These are phyloP conservation scores for Phoma herbarum DNA, from an alignment of 2,329 filamentous ascomycete species.

Conservation along the genomic window DNA sequence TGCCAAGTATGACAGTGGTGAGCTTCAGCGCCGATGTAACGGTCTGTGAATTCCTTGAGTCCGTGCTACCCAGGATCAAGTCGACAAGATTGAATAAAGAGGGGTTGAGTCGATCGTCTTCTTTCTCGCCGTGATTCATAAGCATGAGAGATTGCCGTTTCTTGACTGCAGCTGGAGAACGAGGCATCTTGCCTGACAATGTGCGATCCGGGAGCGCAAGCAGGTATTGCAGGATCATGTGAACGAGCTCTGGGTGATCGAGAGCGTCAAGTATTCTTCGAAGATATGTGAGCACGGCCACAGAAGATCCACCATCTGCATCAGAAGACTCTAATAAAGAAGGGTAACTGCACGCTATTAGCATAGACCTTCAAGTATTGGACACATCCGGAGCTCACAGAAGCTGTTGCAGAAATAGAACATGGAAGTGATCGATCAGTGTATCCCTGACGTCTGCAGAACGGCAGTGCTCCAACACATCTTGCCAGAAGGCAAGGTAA, in stretches of 20 bases:
- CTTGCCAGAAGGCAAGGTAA: constrained; percentile 96
- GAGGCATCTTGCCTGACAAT: constrained; percentile 46
- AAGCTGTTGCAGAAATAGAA: constrained; percentile 93
- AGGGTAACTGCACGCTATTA: constrained; percentile 72
- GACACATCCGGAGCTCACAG: constrained; percentile 65
- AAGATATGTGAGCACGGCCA: constrained; percentile 93
- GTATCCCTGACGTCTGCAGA: constrained; percentile 93
- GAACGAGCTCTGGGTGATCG: constrained; percentile 92
- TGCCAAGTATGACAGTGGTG: constrained; percentile 82
- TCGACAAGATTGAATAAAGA: constrained; percentile 93
- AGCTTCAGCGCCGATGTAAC: constrained; percentile 89
- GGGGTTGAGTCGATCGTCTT: constrained; percentile 79
- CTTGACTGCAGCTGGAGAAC: constrained; percentile 71
- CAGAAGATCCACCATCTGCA: constrained; percentile 93
- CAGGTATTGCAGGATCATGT: constrained; percentile 91
- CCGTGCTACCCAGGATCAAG: constrained; percentile 83
- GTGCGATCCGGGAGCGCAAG: constrained; percentile 75
- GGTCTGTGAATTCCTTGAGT: constrained; percentile 86
- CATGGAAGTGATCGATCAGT: constrained; percentile 93
- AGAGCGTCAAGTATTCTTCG: constrained; percentile 89
- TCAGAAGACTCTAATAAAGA: constrained; percentile 96
- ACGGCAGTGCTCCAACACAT: constrained; percentile 93
- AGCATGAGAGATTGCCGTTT: constrained; percentile 90
- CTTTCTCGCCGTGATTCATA: constrained; percentile 78
- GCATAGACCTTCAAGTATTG: not conserved